Evolutionary conservation across 169 alveolate genomes (phyloP).

Genomic region (Plasmodium yoelii): DNA sequence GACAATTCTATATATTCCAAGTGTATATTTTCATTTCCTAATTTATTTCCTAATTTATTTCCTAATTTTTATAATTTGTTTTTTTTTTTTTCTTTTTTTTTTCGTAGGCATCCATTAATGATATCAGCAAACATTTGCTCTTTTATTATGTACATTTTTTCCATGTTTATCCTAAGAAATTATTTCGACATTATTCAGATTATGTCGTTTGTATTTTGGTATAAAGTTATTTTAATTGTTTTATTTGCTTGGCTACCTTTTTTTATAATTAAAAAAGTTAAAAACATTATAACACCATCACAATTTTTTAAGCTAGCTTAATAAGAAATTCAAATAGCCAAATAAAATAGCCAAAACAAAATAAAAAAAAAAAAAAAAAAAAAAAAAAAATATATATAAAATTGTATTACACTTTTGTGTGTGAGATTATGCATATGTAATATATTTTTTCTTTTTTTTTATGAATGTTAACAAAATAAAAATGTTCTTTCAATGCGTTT

Average conservation of each 20-base stretch:
- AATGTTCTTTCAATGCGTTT: slow-evolving; percentile 33
- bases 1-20: not conserved
- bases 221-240: slow-evolving; percentile 91
- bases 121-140: slow-evolving; percentile 87
- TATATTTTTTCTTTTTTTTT: not conserved
- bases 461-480: not conserved
- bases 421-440: not conserved
- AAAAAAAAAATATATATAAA: too few species aligned
- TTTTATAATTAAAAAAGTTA: slow-evolving; percentile 86
- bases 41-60: too few species aligned
- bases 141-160: slow-evolving; percentile 87
- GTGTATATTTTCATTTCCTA: not conserved
- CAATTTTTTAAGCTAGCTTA: slow-evolving; percentile 87
- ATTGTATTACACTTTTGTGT: too few species aligned
- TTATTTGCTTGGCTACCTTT: slow-evolving; percentile 95
- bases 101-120: slow-evolving; percentile 87
- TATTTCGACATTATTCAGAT: slow-evolving; percentile 92
- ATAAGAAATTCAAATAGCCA: not conserved
- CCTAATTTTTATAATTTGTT: slow-evolving; percentile 5
- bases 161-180: slow-evolving; percentile 90
- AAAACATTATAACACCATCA: slow-evolving; percentile 90
- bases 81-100: slow-evolving; percentile 23
- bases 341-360: not conserved
- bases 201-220: slow-evolving; percentile 90
- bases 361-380: too few species aligned